Percentiles rank a stretch among this genome's conserved stretches.
phyloP scores from a whole-genome alignment of 2,329 filamentous ascomycete genomes.

The Onygenales sp. region DNA sequence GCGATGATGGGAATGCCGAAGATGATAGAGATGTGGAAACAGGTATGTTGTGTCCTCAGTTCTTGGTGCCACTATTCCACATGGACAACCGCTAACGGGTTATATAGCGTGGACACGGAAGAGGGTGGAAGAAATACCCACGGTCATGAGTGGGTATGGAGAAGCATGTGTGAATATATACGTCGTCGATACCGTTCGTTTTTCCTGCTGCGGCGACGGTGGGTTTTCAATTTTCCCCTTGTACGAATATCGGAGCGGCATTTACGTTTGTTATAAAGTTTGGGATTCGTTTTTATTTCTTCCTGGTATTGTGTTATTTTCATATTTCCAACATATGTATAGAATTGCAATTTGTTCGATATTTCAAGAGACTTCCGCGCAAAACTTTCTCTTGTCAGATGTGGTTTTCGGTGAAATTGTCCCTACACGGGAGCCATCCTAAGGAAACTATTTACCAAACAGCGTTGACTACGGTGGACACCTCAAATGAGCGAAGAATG shows the following conservation, averaged over 20 bases:
- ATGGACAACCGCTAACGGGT: constrained; percentile 24
- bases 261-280: not conserved
- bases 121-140: constrained; percentile 67
- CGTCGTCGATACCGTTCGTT: not conserved
- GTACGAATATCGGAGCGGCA: constrained; percentile 1
- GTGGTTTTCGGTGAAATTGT: too few species aligned
- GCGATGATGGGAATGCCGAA: constrained; percentile 94
- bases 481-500: too few species aligned
- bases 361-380: too few species aligned
- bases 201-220: not conserved
- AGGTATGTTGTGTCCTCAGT: constrained; percentile 47
- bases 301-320: not conserved
- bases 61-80: not conserved
- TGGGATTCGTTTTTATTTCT: not conserved
- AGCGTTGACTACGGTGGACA: too few species aligned
- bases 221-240: not conserved
- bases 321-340: not conserved
- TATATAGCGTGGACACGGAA: constrained; percentile 56
- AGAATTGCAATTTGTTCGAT: not conserved
- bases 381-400: too few species aligned
- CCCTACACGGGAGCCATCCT: too few species aligned
- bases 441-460: too few species aligned
- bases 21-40: constrained; percentile 87
- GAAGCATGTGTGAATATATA: not conserved
- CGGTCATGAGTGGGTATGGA: not conserved